These are phyloP conservation scores for Raffaelea arxii DNA, from an alignment of 2,329 filamentous ascomycete genomes.

Conservation along the genomic window DNA sequence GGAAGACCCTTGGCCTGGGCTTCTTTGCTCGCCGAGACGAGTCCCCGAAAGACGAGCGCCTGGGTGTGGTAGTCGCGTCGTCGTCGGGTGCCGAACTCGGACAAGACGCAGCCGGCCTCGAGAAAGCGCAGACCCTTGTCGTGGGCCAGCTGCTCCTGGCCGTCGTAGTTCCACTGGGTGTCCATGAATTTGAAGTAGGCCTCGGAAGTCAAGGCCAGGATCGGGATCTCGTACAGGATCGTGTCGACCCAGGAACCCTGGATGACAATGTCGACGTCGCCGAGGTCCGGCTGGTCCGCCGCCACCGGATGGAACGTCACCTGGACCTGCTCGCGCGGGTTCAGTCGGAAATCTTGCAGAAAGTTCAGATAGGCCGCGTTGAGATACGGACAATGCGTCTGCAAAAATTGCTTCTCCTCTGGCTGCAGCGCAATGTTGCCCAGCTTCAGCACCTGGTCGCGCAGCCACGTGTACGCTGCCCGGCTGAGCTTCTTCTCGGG, in stretches of 20 bases:
- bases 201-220: slow-evolving; percentile 85
- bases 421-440: slow-evolving; percentile 68
- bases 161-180: slow-evolving; percentile 79
- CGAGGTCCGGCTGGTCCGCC: slow-evolving; percentile 39
- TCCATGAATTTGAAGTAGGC: slow-evolving; percentile 98
- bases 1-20: slow-evolving; percentile 52
- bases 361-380: slow-evolving; percentile 68
- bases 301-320: slow-evolving; percentile 53
- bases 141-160: slow-evolving; percentile 77
- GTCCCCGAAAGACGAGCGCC: slow-evolving; percentile 77
- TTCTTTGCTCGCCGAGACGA: slow-evolving; percentile 70
- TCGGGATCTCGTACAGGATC: slow-evolving; percentile 93
- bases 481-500: slow-evolving; percentile 85
- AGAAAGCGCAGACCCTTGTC: slow-evolving; percentile 71
- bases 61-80: slow-evolving; percentile 93
- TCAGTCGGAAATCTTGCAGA: slow-evolving; percentile 71
- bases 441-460: slow-evolving; percentile 74
- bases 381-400: slow-evolving; percentile 72
- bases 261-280: slow-evolving; percentile 67
- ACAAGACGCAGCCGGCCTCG: slow-evolving; percentile 76
- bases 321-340: slow-evolving; percentile 69
- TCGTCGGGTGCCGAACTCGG: slow-evolving; percentile 86
- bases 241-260: slow-evolving; percentile 86
- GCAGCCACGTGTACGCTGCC: slow-evolving; percentile 74
- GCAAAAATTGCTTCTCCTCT: slow-evolving; percentile 73